Evolutionary conservation across 2,329 filamentous ascomycete species (phyloP), one percentile per base, ranked within the genome.

Genomic region (Colletotrichum sp.): DNA sequence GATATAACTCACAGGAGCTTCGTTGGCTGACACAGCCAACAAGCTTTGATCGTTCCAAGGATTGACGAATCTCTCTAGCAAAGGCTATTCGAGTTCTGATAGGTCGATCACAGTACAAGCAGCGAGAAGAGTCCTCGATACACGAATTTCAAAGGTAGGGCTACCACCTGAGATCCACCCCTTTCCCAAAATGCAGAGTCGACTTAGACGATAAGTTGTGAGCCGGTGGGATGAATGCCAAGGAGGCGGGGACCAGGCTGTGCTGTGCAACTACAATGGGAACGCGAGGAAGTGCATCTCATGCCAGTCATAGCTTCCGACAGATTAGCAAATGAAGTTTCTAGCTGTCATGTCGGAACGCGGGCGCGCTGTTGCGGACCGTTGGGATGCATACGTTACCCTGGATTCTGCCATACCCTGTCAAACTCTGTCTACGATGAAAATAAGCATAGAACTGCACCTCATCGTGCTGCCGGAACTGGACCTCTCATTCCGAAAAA

Each of bases 321-420:
- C 1, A 49, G 0, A 3, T 49, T 0, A 21, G 1, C 18, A 49
- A 49, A 21, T 21, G 9, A 49, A 12, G n/a, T n/a, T 49, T 10
- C 9, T 21, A 7, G 44, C 18, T 6, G 44, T n/a, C 18, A 18
- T 10, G 39, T n/a, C 9, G 39, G 39, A n/a, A 49, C 18, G 1
- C 18, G 39, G 39, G 8, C 16, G 36, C 18, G 1, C 44, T 49
- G 18, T 49, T 21, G 44, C 44, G 18, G n/a, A 49, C 7, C n/a
- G 7, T 49, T n/a, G 0, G 9, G 1, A 2, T 0, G 9, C 7
- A n/a, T 49, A 1, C 18, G 9, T 49, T n/a, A 21, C 39, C 5
- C 39, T 44, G 39, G 5, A 44, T 44, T 0, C 39, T 44, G 9
- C 1, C 39, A 44, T 44, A 6, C 16, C 39, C 39, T 44, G 8